Conservation (phyloP, 2,329 filamentous ascomycete species). For the Talaromyces sp. region DNA sequence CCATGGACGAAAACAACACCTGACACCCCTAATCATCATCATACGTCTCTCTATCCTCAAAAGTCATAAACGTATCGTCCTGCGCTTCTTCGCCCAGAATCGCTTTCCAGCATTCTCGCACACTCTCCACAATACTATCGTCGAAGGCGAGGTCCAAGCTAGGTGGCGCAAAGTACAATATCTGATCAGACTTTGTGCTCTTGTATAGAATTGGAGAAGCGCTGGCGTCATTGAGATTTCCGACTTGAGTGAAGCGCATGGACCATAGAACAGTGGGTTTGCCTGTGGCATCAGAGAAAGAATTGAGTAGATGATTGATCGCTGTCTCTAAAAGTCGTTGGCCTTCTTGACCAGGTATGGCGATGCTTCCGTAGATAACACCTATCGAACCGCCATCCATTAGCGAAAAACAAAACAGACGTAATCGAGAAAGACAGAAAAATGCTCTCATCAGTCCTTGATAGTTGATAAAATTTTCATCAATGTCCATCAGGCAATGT, state of each 20-base stretch:
- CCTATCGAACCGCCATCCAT: slow-evolving; percentile 41
- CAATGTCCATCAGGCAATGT: slow-evolving; percentile 98
- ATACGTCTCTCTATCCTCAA: slow-evolving; percentile 61
- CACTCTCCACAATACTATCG: slow-evolving; percentile 64
- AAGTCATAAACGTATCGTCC: slow-evolving; percentile 66
- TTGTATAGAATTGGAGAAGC: slow-evolving; percentile 18
- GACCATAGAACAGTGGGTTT: slow-evolving; percentile 50
- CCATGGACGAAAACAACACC: background rate
- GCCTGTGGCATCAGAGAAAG: slow-evolving; percentile 28
- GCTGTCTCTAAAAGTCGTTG: slow-evolving; percentile 40
- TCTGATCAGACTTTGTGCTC: slow-evolving; percentile 35
- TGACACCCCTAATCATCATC: slow-evolving; percentile 12
- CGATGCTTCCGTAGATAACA: slow-evolving; percentile 56
- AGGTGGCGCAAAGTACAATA: slow-evolving; percentile 57
- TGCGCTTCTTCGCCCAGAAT: slow-evolving; percentile 54
- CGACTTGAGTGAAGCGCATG: slow-evolving; percentile 50
- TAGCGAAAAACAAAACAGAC: slow-evolving; percentile 27
- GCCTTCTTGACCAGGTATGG: slow-evolving; percentile 33
- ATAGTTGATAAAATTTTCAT: slow-evolving; percentile 72
- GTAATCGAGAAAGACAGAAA: slow-evolving; percentile 7
- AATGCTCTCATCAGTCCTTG: slow-evolving; percentile 59
- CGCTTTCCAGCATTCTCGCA: slow-evolving; percentile 67
- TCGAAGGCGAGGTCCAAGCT: slow-evolving; percentile 69
- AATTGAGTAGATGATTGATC: slow-evolving; percentile 41
- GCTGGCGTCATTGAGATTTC: slow-evolving; percentile 21